Evolutionary conservation across 805 yeast species (phyloP), one percentile per base, ranked within the genome.

Genomic region (Wickerhamiella bombiphila): DNA sequence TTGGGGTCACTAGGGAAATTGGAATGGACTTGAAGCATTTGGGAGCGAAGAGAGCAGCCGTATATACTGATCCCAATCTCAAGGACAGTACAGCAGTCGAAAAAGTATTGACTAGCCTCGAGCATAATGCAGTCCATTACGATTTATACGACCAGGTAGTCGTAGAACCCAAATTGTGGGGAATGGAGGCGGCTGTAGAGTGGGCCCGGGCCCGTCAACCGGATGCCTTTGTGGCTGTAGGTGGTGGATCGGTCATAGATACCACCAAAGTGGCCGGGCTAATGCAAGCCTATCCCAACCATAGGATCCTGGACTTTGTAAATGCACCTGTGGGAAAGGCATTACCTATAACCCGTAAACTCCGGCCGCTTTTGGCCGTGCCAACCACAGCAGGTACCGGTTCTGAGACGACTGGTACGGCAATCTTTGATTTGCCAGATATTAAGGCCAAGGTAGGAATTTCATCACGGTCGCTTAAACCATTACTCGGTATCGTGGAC

Each of bases 321-420:
- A 19, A n/a, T 14, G 22, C 25, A 4, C 64, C 64, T 13, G 43
- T 60, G 14, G 64, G 64, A 13, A 56, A 56, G 37, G 64, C 61
- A 3, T 42, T 49, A 39, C 62, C 64, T 13, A 48, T 60, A 25
- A 56, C 50, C 18, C 43, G 48, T 30, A 43, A 48, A 31, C 50
- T 64, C 39, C 48, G 52, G 42, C 68, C 68, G 4, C 42, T 64
- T 43, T 57, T 63, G 38, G 67, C 68, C 4, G 55, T 64, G 29
- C 67, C 67, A 31, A 64, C 68, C 17, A 64, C 68, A 4, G 67
- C 68, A 9, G 68, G 68, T 16, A 64, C 68, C 16, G 68, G 68
- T 19, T 63, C 68, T 8, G 68, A 64, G 48, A 60, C 67, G 39
- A 64, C 68, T 6, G 65, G 66, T 17, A 63, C 67, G 14, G 66